Percentiles rank a stretch among this genome's conserved stretches.
These are phyloP conservation scores for Teunomyces aglyptinius DNA, from an alignment of 805 yeast species.

Conservation along the genomic window DNA sequence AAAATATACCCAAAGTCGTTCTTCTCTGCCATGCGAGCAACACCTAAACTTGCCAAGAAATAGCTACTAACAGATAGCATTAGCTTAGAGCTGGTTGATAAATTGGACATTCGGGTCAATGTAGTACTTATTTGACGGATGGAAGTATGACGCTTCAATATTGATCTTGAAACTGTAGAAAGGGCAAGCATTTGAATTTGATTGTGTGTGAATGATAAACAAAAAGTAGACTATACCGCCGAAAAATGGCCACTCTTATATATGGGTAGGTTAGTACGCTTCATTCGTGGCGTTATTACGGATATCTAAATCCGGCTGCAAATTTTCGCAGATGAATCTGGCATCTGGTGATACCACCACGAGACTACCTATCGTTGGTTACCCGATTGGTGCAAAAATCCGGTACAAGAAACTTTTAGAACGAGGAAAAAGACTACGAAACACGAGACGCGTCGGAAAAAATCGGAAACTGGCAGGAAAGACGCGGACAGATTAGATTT, in stretches of 20 bases:
- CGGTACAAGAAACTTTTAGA: neutral
- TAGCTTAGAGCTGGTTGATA: constrained; percentile 1
- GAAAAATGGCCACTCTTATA: neutral
- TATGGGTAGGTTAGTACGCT: neutral
- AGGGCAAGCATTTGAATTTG: neutral
- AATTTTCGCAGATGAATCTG: neutral
- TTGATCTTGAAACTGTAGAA: constrained; percentile 3
- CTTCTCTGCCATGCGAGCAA: constrained; percentile 31
- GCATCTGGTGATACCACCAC: constrained; percentile 4
- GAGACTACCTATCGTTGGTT: neutral
- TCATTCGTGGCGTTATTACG: constrained; percentile 1
- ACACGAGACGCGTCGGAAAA: constrained; percentile 1
- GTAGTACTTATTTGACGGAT: constrained; percentile 1
- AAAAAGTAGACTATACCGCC: neutral
- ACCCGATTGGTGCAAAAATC: constrained; percentile 1
- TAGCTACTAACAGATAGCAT: constrained; percentile 13
- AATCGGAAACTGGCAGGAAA: neutral
- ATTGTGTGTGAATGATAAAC: neutral
- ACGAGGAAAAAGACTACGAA: neutral
- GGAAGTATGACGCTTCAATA: constrained; percentile 1
- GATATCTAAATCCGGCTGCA: constrained; percentile 4
- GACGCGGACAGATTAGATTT: neutral
- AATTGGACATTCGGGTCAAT: neutral
- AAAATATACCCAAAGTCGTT: constrained; percentile 27
- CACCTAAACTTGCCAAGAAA: constrained; percentile 24